Conservation (phyloP, 2,329 filamentous ascomycete species). For the Rhinocladiella mackenziei region DNA sequence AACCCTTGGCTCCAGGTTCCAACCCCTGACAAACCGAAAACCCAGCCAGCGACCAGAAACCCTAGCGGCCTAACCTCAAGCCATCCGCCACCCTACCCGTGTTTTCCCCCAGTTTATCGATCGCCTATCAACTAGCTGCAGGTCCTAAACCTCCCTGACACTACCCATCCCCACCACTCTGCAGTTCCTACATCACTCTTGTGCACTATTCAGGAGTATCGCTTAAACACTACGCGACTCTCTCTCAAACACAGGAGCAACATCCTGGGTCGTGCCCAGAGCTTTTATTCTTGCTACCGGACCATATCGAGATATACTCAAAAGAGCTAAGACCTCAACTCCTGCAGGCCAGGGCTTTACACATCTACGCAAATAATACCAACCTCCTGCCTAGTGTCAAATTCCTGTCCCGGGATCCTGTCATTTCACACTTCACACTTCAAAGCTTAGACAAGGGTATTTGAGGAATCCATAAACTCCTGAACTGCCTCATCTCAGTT, state of each 20-base stretch:
- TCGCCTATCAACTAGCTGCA: constrained; percentile 25
- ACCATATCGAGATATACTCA: constrained; percentile 14
- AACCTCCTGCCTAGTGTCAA: constrained; percentile 19
- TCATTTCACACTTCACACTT: constrained; percentile 15
- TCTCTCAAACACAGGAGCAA: constrained; percentile 27
- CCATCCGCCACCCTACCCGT: constrained; percentile 19
- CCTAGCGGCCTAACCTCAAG: constrained; percentile 18
- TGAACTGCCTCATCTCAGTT: constrained; percentile 18
- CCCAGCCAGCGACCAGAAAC: constrained; percentile 15
- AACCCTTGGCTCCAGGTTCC: constrained; percentile 16
- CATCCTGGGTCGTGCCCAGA: constrained; percentile 24
- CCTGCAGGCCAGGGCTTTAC: constrained; percentile 23
- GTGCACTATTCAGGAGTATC: constrained; percentile 24
- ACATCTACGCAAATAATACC: constrained; percentile 18
- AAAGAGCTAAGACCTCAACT: constrained; percentile 18
- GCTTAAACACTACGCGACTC: constrained; percentile 20
- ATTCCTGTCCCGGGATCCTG: constrained; percentile 20
- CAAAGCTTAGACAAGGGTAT: constrained; percentile 7
- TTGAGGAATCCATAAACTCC: constrained; percentile 16
- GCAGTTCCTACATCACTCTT: constrained; percentile 24
- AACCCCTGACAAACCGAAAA: constrained; percentile 15
- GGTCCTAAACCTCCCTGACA: constrained; percentile 4
- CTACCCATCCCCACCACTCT: constrained; percentile 13
- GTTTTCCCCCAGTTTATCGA: constrained; percentile 25
- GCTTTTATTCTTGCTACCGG: constrained; percentile 3